A percentile compares a stretch with the other conserved stretches of the same genome.
phyloP scores from a whole-genome alignment of 805 yeast genomes.

The Cyberlindnera xylosilytica region DNA sequence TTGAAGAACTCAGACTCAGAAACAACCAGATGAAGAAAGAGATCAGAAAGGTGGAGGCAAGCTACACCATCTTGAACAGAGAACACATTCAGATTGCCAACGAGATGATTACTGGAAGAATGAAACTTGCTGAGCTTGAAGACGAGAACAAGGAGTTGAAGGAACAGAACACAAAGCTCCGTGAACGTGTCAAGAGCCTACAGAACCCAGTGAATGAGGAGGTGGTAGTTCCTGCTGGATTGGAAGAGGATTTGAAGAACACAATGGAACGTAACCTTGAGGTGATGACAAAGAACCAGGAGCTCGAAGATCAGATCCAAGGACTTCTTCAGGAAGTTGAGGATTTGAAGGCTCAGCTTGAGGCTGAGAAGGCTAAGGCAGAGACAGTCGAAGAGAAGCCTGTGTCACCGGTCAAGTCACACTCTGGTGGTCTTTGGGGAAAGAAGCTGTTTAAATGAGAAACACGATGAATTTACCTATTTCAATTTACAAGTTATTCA shows the following conservation, averaged over 20 bases:
- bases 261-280: conserved; percentile 61
- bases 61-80: conserved; percentile 63
- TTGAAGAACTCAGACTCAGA: conserved; percentile 58
- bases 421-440: conserved; percentile 19
- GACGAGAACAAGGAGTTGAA: conserved; percentile 70
- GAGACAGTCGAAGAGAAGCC: conserved; percentile 2
- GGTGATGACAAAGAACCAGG: conserved; percentile 61
- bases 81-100: conserved; percentile 89
- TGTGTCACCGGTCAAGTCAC: background rate
- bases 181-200: conserved; percentile 31
- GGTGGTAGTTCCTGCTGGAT: conserved; percentile 35
- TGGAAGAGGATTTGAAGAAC: conserved; percentile 51
- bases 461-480: background rate
- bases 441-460: conserved; percentile 23
- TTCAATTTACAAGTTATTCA: background rate
- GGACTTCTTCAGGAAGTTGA: conserved; percentile 41
- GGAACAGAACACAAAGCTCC: conserved; percentile 44
- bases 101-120: conserved; percentile 77
- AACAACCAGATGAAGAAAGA: conserved; percentile 75
- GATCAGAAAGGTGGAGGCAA: conserved; percentile 67
- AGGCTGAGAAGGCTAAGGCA: conserved; percentile 2
- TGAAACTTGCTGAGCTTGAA: conserved; percentile 66
- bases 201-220: conserved; percentile 30
- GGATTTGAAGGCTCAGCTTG: conserved; percentile 29
- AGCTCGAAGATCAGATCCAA: conserved; percentile 50